Base-by-base conservation (phyloP, 1,284 basidiomycete genomes). In the Meira miltonrushii region DNA sequence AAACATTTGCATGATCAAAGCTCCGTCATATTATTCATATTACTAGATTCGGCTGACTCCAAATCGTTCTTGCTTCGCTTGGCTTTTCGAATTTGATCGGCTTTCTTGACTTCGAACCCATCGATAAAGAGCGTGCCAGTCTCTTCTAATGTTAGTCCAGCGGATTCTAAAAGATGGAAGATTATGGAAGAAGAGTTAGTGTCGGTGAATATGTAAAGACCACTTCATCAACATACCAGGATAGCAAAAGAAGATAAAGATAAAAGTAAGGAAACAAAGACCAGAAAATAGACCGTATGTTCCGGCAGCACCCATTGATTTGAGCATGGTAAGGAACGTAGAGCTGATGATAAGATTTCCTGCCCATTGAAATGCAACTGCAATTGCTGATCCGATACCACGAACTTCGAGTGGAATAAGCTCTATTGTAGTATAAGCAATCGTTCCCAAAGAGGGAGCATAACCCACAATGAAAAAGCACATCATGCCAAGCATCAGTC, bases 341-440 rank as follows among this genome's bases (percentile, higher is more conserved):
- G 87, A 85, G 1, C 85, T 85, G 69, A 91, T 88, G 69, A 90
- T 81, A 39, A 91, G 82, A 78, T 91, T 91, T 41, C 66, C 83
- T n/a, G 81, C 83, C 89, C 89, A 90, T 79, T 90, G 90, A 37
- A 84, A 86, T 2, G 88, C 86, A 0, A 88, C 90, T n/a, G 85
- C 82, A 61, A 90, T 82, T 2, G 87, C 65, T 41, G 67, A 64
- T 21, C 89, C 89, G 50, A 91, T 84, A 2, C 89, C 89, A 57
- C 89, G 85, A 8, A 90, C 88, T 54, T 79, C 74, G 28, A 79
- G 69, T 3, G 74, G 82, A 79, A 90, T 90, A 25, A 91, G 82
- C 75, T 91, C 89, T 61, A 88, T 88, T 75, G 91, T 89, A 71
- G 90, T 88, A 89, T 89, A 91, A 0, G 89, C 88, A 0, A 90